A percentile compares a stretch with the other conserved stretches of the same genome.
Conservation (phyloP, 495 filamentous ascomycete species). For the Talaromyces nanjingensis region DNA sequence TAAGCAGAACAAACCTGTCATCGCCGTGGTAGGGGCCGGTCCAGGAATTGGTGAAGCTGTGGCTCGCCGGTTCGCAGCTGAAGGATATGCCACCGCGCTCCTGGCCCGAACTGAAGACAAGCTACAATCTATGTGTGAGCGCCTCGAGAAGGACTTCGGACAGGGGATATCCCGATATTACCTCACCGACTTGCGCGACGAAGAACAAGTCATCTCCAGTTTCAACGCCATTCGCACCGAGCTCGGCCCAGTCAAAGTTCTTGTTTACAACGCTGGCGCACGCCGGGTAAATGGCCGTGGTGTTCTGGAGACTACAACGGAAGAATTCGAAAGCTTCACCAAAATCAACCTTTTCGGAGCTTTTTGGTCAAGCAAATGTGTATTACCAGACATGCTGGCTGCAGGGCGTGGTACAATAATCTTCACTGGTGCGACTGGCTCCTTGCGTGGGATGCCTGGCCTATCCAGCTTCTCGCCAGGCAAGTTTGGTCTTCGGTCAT, state of each 20-base stretch:
- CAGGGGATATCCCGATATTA: slow-evolving; percentile 17
- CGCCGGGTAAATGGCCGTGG: slow-evolving; percentile 17
- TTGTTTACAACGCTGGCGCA: slow-evolving; percentile 26
- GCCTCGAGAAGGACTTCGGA: slow-evolving; percentile 13
- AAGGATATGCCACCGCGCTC: slow-evolving; percentile 20
- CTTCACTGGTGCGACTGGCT: slow-evolving; percentile 25
- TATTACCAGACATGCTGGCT: slow-evolving; percentile 24
- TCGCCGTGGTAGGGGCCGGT: slow-evolving; percentile 25
- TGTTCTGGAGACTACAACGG: slow-evolving; percentile 21
- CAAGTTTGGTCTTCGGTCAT: slow-evolving; percentile 23
- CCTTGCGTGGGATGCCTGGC: slow-evolving; percentile 19
- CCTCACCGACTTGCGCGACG: slow-evolving; percentile 19
- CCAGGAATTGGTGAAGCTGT: slow-evolving; percentile 27
- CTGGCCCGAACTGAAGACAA: slow-evolving; percentile 24
- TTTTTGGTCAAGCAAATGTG: slow-evolving; percentile 20
- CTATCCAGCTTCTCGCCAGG: slow-evolving; percentile 23
- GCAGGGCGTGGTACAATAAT: slow-evolving; percentile 19
- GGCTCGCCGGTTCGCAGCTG: slow-evolving; percentile 20
- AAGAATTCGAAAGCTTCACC: slow-evolving; percentile 24
- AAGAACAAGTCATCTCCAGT: slow-evolving; percentile 14
- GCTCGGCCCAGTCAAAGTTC: slow-evolving; percentile 19
- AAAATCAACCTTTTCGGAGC: slow-evolving; percentile 26
- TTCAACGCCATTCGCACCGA: slow-evolving; percentile 17
- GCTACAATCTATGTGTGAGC: slow-evolving; percentile 15
- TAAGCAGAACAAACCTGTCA: slow-evolving; percentile 15